Evolutionary conservation across 139 green algal species (phyloP), one percentile per base, ranked within the genome.

Genomic region (Tetraselmis chui): DNA sequence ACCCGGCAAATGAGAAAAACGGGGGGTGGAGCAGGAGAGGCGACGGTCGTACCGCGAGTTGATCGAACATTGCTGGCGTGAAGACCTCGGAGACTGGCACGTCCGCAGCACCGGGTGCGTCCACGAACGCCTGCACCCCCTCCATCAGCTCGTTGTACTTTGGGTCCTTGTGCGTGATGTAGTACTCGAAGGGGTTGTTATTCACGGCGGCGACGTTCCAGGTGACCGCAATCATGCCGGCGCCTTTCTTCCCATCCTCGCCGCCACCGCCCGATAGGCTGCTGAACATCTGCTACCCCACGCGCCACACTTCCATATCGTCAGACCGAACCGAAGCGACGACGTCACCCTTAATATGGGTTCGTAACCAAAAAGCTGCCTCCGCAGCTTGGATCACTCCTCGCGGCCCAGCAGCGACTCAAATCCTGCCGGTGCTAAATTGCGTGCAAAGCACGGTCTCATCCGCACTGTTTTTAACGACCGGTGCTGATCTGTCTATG

Each of bases 171-270:
- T 80, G 81, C 22, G 81, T 75, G 31, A 84, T 32, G 26, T 27
- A 80, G 81, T 84, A 84, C 31, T 84, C 81, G 81, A 84, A 84
- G 25, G 81, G 81, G 81, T 84, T 84, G 81, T 84, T 84, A n/a
- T 84, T 84, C 26, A 84, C 30, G 23, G 81, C 67, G 24, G 81
- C 81, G 2, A 84, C 75, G 67, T 84, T 84, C 81, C 81, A 84
- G 28, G 75, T 84, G 81, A 67, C 45, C 45, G 45, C 45, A 18
- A 67, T 67, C 45, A 67, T 67, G 11, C 45, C 45, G 45, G 45
- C 45, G 45, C 45, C 45, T 18, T 67, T 67, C 11, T 18, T 5
- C 45, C 45, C 45, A 5, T 67, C 45, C 11, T 67, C 45, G 11
- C 11, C 45, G 45, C 45, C 18, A 18, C 45, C 45, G 45, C 45